Conservation (phyloP, 176 grass and related monocot species). For the Rhipidocladum racemiflorum region DNA sequence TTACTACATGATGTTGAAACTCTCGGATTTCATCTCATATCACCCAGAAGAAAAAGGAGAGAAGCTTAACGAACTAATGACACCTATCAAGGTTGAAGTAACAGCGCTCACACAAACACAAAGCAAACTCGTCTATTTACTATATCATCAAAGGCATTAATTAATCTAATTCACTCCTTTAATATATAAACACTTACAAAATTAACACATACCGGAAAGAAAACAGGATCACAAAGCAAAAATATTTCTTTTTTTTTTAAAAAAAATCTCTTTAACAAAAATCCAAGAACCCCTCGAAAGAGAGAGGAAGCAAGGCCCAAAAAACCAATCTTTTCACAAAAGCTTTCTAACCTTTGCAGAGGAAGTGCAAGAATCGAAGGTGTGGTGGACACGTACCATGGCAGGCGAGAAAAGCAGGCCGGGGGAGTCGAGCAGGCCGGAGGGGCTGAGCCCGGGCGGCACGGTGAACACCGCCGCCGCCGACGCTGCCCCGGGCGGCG, state of each 20-base stretch:
- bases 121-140: neutral
- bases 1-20: neutral
- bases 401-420: constrained; percentile 59
- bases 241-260: neutral
- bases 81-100: neutral
- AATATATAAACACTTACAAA: neutral
- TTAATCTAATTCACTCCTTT: neutral
- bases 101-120: neutral
- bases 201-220: neutral
- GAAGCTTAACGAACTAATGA: constrained; percentile 16
- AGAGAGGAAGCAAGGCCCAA: neutral
- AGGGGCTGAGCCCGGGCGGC: constrained; percentile 69
- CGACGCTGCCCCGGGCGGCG: neutral
- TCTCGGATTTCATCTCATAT: neutral
- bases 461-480: constrained; percentile 51
- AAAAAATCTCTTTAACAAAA: neutral
- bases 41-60: neutral
- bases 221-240: neutral
- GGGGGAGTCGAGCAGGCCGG: constrained; percentile 68
- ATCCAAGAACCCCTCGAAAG: neutral
- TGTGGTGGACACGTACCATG: constrained; percentile 40
- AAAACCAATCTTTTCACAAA: neutral
- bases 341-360: neutral
- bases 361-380: constrained; percentile 1
- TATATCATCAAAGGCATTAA: neutral